A percentile compares a stretch with the other conserved stretches of the same genome.
These are phyloP conservation scores for Penicillium pancosmium DNA, from an alignment of 495 filamentous ascomycete species.

Conservation along the genomic window DNA sequence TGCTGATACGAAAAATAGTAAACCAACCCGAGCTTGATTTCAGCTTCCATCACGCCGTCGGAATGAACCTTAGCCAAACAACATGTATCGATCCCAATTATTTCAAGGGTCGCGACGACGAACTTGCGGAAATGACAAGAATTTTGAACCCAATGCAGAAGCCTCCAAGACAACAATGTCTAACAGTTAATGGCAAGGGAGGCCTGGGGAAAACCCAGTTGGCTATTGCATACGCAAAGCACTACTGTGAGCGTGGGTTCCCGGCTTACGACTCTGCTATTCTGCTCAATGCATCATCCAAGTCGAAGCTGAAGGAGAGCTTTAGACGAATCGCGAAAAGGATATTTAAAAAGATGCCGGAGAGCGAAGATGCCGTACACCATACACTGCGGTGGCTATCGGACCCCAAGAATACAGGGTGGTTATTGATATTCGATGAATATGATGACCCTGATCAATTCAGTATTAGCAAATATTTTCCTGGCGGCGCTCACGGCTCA, in stretches of 20 bases:
- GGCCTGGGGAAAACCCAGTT: not conserved
- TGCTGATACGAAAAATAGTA: not conserved
- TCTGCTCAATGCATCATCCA: not conserved
- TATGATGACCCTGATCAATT: constrained; percentile 15
- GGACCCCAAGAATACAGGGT: constrained; percentile 7
- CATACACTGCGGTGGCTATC: constrained; percentile 12
- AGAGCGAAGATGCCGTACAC: not conserved
- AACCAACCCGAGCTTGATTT: not conserved
- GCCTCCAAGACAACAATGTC: not conserved
- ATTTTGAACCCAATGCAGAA: not conserved
- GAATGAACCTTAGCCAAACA: constrained; percentile 2
- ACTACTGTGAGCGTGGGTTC: not conserved
- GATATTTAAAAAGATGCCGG: not conserved
- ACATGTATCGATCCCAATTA: not conserved
- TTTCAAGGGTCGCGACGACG: not conserved
- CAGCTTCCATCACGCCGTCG: not conserved
- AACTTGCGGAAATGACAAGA: not conserved
- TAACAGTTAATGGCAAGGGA: not conserved
- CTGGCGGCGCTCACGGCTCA: constrained; percentile 7
- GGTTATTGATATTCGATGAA: constrained; percentile 19
- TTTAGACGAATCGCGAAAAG: not conserved
- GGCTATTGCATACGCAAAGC: not conserved
- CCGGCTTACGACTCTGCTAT: not conserved
- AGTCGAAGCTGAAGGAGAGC: not conserved
- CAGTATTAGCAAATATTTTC: constrained; percentile 10